phyloP scores from a whole-genome alignment of 139 green algal genomes.

The Coccomyxa sp. region DNA sequence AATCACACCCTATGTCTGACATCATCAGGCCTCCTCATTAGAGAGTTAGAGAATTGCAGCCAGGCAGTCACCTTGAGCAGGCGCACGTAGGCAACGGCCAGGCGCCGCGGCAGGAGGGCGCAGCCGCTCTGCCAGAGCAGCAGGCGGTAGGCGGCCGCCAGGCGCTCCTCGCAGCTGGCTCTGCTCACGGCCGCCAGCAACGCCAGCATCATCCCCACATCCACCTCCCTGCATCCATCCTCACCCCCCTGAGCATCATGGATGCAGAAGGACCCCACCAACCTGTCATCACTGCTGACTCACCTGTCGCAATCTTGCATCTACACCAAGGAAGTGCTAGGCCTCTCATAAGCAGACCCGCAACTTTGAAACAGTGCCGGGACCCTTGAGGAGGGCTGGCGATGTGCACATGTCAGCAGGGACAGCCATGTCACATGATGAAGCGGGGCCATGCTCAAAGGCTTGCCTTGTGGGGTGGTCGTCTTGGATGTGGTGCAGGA shows the following conservation, averaged over 20 bases:
- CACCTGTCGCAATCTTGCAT: not conserved
- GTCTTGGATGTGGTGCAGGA: not conserved
- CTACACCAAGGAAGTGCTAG: not conserved
- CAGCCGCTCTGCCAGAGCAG: too few relatives aligned
- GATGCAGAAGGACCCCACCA: not conserved
- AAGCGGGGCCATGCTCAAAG: not conserved
- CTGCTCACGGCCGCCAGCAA: conserved; percentile 31
- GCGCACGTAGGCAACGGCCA: not conserved
- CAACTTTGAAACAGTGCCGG: not conserved
- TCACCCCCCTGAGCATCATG: not conserved
- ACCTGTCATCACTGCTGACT: not conserved
- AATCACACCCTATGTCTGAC: too few relatives aligned
- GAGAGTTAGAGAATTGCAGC: too few relatives aligned
- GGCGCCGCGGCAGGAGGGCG: too few relatives aligned
- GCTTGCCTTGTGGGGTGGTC: not conserved
- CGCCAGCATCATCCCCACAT: conserved; percentile 43
- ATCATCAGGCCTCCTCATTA: too few relatives aligned
- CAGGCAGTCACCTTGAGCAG: too few relatives aligned
- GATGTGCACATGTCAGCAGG: not conserved
- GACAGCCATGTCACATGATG: not conserved
- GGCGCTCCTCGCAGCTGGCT: not conserved
- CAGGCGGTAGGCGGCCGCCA: too few relatives aligned
- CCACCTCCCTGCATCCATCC: conserved; percentile 19
- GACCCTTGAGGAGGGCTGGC: not conserved
- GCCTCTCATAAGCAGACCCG: not conserved